These are phyloP conservation scores for Musa beccarii DNA, from an alignment of 176 grass and related monocot genomes.

Conservation along the genomic window DNA sequence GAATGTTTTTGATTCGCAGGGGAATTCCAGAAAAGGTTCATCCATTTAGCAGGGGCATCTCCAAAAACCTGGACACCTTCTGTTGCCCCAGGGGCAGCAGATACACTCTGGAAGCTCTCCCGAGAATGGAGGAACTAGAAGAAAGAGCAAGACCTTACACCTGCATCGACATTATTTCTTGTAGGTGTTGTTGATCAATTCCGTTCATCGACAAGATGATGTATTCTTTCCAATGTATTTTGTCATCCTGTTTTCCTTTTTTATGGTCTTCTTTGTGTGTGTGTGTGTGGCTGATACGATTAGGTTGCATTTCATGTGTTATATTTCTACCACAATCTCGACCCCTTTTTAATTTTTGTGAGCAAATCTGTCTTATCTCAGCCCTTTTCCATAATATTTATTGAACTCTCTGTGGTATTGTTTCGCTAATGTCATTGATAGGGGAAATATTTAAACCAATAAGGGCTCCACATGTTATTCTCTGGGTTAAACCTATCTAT, in stretches of 20 bases:
- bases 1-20: slow-evolving; percentile 33
- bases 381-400: too few relatives aligned
- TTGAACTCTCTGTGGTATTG: too few relatives aligned
- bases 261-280: neutral
- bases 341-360: neutral
- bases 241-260: neutral
- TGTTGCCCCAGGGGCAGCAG: slow-evolving; percentile 46
- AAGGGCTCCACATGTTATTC: too few relatives aligned
- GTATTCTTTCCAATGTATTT: neutral
- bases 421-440: too few relatives aligned
- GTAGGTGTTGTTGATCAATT: slow-evolving; percentile 61
- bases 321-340: neutral
- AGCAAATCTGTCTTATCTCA: neutral
- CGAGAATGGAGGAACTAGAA: slow-evolving; percentile 59
- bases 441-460: too few relatives aligned
- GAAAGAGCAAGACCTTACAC: slow-evolving; percentile 61
- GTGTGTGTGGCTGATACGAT: neutral
- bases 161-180: slow-evolving; percentile 60
- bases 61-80: slow-evolving; percentile 56
- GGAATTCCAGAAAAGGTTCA: slow-evolving; percentile 67
- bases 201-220: neutral
- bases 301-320: neutral
- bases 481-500: too few relatives aligned
- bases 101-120: slow-evolving; percentile 58
- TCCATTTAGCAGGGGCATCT: slow-evolving; percentile 86